Evolutionary conservation across 495 filamentous ascomycete genomes (phyloP).

Genomic region (Emericellopsis terricola): DNA sequence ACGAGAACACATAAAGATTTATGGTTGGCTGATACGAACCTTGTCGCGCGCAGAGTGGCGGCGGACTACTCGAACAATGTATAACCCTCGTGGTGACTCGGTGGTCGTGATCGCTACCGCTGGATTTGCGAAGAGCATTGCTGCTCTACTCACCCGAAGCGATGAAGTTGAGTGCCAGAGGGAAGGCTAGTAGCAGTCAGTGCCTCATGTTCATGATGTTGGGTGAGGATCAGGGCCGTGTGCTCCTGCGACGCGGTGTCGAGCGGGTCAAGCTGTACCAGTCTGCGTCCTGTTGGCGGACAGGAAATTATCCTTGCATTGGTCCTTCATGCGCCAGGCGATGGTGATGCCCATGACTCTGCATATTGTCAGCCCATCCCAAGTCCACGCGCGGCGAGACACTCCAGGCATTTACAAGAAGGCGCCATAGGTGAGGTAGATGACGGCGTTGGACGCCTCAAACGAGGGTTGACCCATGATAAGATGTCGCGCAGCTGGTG

Average conservation of each 20-base stretch:
- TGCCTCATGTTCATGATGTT: too few species aligned
- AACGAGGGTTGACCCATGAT: slow-evolving; percentile 51
- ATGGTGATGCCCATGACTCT: slow-evolving; percentile 46
- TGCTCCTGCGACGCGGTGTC: neutral
- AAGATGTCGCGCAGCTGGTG: too few species aligned
- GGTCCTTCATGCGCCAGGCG: slow-evolving; percentile 49
- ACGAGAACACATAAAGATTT: too few species aligned
- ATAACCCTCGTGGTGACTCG: neutral
- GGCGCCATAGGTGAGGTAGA: slow-evolving; percentile 52
- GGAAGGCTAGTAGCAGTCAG: slow-evolving; percentile 34
- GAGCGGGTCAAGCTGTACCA: slow-evolving; percentile 22
- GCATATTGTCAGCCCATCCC: slow-evolving; percentile 2
- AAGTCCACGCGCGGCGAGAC: too few species aligned
- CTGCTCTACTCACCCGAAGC: slow-evolving; percentile 56
- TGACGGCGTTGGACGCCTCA: slow-evolving; percentile 54
- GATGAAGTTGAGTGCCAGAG: slow-evolving; percentile 65
- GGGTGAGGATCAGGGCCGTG: neutral
- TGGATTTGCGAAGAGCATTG: slow-evolving; percentile 1
- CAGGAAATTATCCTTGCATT: slow-evolving; percentile 50
- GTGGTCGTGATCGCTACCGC: neutral
- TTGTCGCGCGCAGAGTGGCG: neutral
- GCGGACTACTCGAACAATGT: neutral
- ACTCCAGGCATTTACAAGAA: slow-evolving; percentile 39
- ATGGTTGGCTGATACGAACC: slow-evolving; percentile 4
- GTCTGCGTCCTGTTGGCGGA: slow-evolving; percentile 57